Evolutionary conservation across 306 rosid genomes (phyloP), one percentile per base, ranked within the genome.

Genomic region (Lotus japonicus): DNA sequence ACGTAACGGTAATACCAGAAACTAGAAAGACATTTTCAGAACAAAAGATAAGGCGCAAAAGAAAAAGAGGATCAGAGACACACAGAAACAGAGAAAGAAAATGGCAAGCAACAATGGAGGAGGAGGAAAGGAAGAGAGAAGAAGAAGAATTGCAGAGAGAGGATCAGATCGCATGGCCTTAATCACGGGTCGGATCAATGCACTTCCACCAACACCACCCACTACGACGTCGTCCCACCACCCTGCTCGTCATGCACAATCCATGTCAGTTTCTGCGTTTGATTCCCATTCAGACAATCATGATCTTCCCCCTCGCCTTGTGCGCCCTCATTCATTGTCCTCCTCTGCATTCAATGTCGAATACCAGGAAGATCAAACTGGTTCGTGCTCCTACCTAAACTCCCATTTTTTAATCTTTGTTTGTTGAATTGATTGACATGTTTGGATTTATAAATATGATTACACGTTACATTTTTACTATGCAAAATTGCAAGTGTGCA

Each of bases 101-200:
- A 86, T 79, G 95, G 80, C 81, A 11, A 82, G 74, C 63, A 72
- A 62, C 69, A 38, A 23, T 43, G 70, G 51, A 12, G 64, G 13
- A 49, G 58, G 5, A 53, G 86, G 57, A 44, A 21, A 21, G 3
- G 73, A 65, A 0, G 82, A 65, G 8, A 80, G 95, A 79, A 82
- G 96, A 50, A 79, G 84, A 66, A 66, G 84, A 72, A 78, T 92
- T 5, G 41, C 54, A 12, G 88, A 84, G 58, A 77, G 84, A 55
- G 95, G 85, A 4, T 66, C 84, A 0, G 92, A 92, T 79, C 86
- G 98, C 2, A 67, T 92, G 88, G 90, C 92, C 15, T 60, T 84
- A 7, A 87, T 87, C 19, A 87, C 85, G 2, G 92, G 96, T 53
- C 67, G 77, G 21, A 68, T 89, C 62, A 65, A 28, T 7, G 44